Base-by-base conservation (phyloP, 169 alveolate genomes). In the Plasmodium sp. region DNA sequence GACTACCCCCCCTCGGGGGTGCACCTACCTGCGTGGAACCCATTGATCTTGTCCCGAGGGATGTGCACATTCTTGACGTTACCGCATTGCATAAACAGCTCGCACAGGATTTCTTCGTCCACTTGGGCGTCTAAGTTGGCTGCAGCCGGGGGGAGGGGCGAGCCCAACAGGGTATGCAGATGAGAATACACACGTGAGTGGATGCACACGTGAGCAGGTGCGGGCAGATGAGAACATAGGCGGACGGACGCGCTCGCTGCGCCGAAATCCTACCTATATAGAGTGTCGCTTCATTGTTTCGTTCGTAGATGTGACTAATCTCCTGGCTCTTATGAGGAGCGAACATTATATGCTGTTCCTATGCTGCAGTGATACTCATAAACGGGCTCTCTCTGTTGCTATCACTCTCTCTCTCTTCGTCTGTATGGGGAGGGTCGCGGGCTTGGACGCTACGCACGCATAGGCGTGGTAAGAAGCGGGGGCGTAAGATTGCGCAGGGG, bases 31-130 rank as follows among this genome's bases (percentile, higher is more conserved):
- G 96, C 95, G 43, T 96, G 98, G 34, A 91, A 96, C 10, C 97
- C 97, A 72, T 96, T 96, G 39, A 96, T 95, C 82, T 98, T 99
- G 88, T 99, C 99, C 95, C 99, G 96, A 7, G 99, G 99, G 34
- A 99, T 98, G 97, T 98, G 99, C 36, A 99, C 99, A 84, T 98
- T 98, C 58, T 98, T 98, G 36, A 99, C 99, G 43, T 99, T 98
- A 0, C 99, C 99, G 80, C 99, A 98, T 96, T 99, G 99, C 75
- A 99, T 97, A 94, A 99, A 99, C 58, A 99, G 97, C 95, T 99
- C 99, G 99, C 99, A 99, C 27, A 99, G 95, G 5, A 98, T 97
- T 85, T 99, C 99, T 95, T 99, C 99, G 88, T 98, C 99, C 36
- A 98, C 99, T 93, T 98, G 99, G 54, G 98, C 94, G 93, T 99